Base-by-base conservation (phyloP, 176 grass and related monocot species). In the Cocos nucifera region DNA sequence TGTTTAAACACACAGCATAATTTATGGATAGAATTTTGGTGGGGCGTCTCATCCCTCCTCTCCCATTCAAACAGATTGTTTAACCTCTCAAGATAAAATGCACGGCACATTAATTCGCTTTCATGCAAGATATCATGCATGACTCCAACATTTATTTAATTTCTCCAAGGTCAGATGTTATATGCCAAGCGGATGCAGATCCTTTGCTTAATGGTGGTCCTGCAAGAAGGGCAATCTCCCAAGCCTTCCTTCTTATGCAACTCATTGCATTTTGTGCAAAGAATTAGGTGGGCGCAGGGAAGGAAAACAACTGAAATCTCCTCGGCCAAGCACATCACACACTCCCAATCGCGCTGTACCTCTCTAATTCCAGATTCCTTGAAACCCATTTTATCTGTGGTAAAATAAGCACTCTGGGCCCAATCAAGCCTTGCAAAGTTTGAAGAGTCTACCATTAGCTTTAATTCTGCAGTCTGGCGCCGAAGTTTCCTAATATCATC, bases 191-290 rank as follows among this genome's bases (percentile, higher is more conserved):
- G 35, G 35, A 14, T 12, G 35, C 35, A 44, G 28, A 71, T 71
- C 56, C 68, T 71, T 17, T 56, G 68, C 22, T 28, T 30, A 28
- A 71, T 71, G 9, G 22, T 23, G 22, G 56, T 51, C 17, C 68
- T 59, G 68, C 68, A 71, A 27, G 22, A 28, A 15, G 68, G 68
- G 68, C 68, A 71, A 3, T 60, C 68, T 22, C 17, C 59, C 66
- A 69, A 23, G 23, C 39, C 56, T 23, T 52, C 20, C 56, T 71
- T 59, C 48, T 59, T 17, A 60, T 60, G 56, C 39, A 58, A n/a
- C 15, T 60, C 68, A 27, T 71, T 71, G 68, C 68, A 71, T 60
- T 71, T 71, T 58, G 54, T 22, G 50, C 68, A 71, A 71, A 71
- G 21, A 60, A 71, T 48, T 60, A 52, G 68, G 49, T 71, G 68